Conservation (phyloP, 2,329 filamentous ascomycete species). For the Fusarium nelsonii region DNA sequence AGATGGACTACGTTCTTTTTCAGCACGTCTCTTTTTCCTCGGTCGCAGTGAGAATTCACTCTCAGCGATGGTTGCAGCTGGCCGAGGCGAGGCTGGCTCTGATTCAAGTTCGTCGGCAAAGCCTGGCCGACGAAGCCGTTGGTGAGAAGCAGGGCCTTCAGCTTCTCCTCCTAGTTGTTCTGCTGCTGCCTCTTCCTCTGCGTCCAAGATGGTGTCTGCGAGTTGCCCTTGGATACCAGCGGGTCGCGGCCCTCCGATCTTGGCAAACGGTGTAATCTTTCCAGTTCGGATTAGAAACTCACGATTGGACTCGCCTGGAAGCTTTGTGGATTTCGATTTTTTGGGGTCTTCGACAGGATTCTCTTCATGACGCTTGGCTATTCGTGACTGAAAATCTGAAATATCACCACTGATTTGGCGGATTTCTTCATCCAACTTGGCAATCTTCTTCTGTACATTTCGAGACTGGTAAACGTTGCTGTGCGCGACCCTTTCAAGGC, state of each 20-base stretch:
- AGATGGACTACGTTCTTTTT: slow-evolving; percentile 55
- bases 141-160: slow-evolving; percentile 73
- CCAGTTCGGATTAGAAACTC: slow-evolving; percentile 95
- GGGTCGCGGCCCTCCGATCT: slow-evolving; percentile 73
- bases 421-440: slow-evolving; percentile 74
- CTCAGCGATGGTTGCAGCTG: slow-evolving; percentile 51
- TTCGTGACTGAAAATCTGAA: slow-evolving; percentile 82
- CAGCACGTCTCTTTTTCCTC: slow-evolving; percentile 65
- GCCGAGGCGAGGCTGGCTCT: slow-evolving; percentile 32
- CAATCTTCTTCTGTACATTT: slow-evolving; percentile 74
- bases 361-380: slow-evolving; percentile 77
- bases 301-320: slow-evolving; percentile 84
- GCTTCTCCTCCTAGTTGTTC: slow-evolving; percentile 56
- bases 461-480: slow-evolving; percentile 64
- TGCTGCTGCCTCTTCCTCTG: slow-evolving; percentile 75
- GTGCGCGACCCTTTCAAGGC: slow-evolving; percentile 56
- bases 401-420: slow-evolving; percentile 77
- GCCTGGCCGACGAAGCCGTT: slow-evolving; percentile 78
- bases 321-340: slow-evolving; percentile 65
- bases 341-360: slow-evolving; percentile 58
- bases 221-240: slow-evolving; percentile 75
- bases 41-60: slow-evolving; percentile 70
- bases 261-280: slow-evolving; percentile 96
- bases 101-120: slow-evolving; percentile 63
- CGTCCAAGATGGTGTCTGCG: slow-evolving; percentile 82